Conservation (phyloP, 2,329 filamentous ascomycete genomes). For the Aphanocladium album region DNA sequence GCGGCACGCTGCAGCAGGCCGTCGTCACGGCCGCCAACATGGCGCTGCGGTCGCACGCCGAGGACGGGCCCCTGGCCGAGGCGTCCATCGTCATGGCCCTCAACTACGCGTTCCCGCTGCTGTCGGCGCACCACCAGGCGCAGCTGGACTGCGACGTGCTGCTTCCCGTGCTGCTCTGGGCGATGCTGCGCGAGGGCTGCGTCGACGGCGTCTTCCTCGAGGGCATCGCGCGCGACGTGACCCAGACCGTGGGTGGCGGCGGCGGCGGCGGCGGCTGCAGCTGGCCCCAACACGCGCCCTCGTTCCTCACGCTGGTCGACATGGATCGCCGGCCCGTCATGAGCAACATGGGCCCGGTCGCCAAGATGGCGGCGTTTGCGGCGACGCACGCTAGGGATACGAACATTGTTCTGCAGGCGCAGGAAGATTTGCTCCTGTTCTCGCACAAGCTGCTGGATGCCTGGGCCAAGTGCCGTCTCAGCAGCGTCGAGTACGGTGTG, state of each 20-base stretch:
- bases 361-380: conserved; percentile 59
- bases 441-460: conserved; percentile 60
- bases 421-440: conserved; percentile 64
- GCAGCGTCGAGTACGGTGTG: conserved; percentile 63
- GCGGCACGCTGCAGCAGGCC: conserved; percentile 64
- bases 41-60: conserved; percentile 50
- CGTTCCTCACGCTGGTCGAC: conserved; percentile 53
- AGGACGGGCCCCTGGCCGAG: conserved; percentile 37
- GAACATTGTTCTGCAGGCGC: conserved; percentile 40
- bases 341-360: conserved; percentile 61
- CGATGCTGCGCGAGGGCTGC: conserved; percentile 69
- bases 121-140: conserved; percentile 55
- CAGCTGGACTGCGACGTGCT: conserved; percentile 63
- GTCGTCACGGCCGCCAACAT: conserved; percentile 72
- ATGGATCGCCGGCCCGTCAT: conserved; percentile 59
- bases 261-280: conserved; percentile 39
- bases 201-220: conserved; percentile 71
- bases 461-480: conserved; percentile 72
- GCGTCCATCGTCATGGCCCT: conserved; percentile 63
- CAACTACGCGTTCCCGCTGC: conserved; percentile 69
- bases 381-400: conserved; percentile 50
- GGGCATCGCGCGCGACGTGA: conserved; percentile 62
- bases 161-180: conserved; percentile 63
- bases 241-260: conserved; percentile 35
- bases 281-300: conserved; percentile 59